These are phyloP conservation scores for Sporormia fimetaria DNA, from an alignment of 495 filamentous ascomycete genomes.

Conservation along the genomic window DNA sequence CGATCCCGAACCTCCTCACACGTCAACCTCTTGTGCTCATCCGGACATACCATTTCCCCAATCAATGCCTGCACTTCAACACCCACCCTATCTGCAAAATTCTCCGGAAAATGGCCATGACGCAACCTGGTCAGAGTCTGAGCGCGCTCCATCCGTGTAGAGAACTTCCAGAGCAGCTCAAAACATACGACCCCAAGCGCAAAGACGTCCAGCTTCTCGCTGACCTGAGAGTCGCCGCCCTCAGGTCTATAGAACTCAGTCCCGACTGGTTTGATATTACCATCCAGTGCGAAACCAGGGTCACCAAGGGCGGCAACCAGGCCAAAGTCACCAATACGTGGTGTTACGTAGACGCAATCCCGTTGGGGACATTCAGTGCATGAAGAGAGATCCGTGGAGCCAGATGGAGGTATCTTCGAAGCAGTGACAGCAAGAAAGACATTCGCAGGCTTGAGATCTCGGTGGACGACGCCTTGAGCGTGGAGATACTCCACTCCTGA, in stretches of 20 bases:
- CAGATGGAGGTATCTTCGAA: conserved; percentile 13
- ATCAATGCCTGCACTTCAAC: conserved; percentile 5
- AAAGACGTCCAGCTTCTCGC: conserved; percentile 34
- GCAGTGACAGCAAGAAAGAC: conserved; percentile 33
- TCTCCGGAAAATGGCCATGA: conserved; percentile 8
- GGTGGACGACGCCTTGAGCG: conserved; percentile 32
- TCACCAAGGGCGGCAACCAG: conserved; percentile 28
- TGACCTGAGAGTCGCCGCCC: not conserved
- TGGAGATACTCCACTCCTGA: conserved; percentile 34
- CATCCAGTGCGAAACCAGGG: not conserved
- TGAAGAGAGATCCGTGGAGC: conserved; percentile 28
- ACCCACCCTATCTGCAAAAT: conserved; percentile 7
- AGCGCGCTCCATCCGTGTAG: conserved; percentile 25
- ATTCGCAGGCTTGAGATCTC: conserved; percentile 41
- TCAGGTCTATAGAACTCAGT: conserved; percentile 33
- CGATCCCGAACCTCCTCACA: conserved; percentile 14
- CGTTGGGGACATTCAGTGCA: conserved; percentile 29
- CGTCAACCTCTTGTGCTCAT: conserved; percentile 8
- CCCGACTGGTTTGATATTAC: conserved; percentile 25
- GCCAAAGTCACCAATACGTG: conserved; percentile 33
- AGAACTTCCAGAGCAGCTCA: conserved; percentile 31
- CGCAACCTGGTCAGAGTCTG: conserved; percentile 8
- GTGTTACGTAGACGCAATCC: conserved; percentile 19
- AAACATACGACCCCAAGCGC: conserved; percentile 34
- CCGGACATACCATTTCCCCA: conserved; percentile 8